Evolutionary conservation across 495 filamentous ascomycete genomes (phyloP), one percentile per base, ranked within the genome.

Genomic region (Aspergillus campestris): DNA sequence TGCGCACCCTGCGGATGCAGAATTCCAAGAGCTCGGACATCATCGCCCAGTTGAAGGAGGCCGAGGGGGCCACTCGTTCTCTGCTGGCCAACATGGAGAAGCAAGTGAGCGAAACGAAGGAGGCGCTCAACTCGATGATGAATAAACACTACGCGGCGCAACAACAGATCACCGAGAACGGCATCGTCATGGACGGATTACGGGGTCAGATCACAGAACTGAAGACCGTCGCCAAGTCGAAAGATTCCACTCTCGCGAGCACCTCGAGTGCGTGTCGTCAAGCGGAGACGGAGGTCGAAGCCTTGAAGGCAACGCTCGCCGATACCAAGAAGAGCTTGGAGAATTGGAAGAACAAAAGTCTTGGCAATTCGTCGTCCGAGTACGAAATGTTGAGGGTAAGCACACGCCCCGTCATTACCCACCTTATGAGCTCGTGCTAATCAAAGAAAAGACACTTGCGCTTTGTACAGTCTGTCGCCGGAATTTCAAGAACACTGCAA

Each of bases 21-120:
- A 94, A 90, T 59, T 72, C 76, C 5, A 92, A 92, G 69, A 91
- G 86, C 38, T 90, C 87, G 1, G 94, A 97, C 57, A 92, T 97
- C 50, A 88, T 98, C 30, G 76, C 87, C 1, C 83, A 92, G 47
- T 72, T 96, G 42, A 97, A 97, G 72, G 90, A 97, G 34, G 79
- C 87, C 3, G 94, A 96, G 55, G 58, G 67, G 34, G 58, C 67
- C 24, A 73, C 66, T 15, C 72, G 59, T 53, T 79, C 68, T 7
- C 66, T 94, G 11, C 65, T 90, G n/a, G 75, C 78, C 44, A 92
- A 86, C 51, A 71, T 95, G 42, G 94, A 98, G 65, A 94, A 95
- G 69, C 89, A 96, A 59, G 61, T 86, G 36, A 81, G 79, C 32
- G 88, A 96, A 60, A 67, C 84, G 49, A 87, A 82, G 62, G 85